Base-by-base conservation (phyloP, 192 early-diverging fungal genomes). In the Fimicolochytrium jonesii region DNA sequence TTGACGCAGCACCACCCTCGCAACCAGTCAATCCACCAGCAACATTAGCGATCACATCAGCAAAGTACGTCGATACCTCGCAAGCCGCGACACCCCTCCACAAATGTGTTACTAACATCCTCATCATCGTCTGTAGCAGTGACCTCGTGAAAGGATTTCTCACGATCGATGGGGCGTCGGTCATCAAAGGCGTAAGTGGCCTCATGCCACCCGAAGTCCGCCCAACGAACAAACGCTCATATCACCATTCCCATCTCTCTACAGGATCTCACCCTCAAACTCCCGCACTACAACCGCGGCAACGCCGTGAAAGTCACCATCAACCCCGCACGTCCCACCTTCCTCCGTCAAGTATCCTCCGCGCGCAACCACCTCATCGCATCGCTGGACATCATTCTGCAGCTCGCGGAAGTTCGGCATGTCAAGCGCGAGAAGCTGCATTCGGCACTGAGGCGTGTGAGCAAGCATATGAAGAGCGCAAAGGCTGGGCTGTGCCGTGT, bases 121-220 rank as follows among this genome's bases (percentile, higher is more conserved):
- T 30, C 29, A 17, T 33, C 23, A 10, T 10, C 56, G 18, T 61
- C 6, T 60, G 34, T 28, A 69, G 69, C 56, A 63, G 43, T 26
- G 73, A 75, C 34, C 36, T 59, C 25, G 43, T 75, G 7, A 75
- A 75, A 51, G 73, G 73, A 6, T 66, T 75, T 34, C 59, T 75
- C 22, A 67, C 64, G 13, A 43, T 75, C 2, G 57, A 71, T 39
- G 73, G 73, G n/a, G 29, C 56, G 13, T 36, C 42, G 15, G 49
- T 75, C 34, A 43, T 63, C 17, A 70, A 71, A 63, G 73, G 54
- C 46, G 72, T 74, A 6, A 28, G 56, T 47, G 23, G 7, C 5
- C n/a, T n/a, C n/a, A n/a, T n/a, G n/a, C n/a, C n/a, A n/a, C n/a
- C n/a, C n/a, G n/a, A n/a, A n/a, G n/a, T n/a, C n/a, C n/a, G n/a